Conservation (phyloP, 2,329 filamentous ascomycete species). For the Beauveria bassiana region DNA sequence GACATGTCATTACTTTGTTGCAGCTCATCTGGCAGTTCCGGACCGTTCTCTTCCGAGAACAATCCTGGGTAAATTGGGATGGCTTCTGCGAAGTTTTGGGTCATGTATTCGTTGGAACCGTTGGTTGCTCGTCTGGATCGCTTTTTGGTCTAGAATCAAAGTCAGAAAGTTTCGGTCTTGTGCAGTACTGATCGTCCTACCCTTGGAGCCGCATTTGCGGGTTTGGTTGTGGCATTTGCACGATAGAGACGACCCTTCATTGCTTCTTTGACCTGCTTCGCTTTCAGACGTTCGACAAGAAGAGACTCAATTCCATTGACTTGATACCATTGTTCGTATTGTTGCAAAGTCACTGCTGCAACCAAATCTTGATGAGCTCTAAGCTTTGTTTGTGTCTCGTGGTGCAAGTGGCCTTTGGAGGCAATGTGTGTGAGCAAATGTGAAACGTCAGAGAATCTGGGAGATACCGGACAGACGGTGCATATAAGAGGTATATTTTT, state of each 20-base stretch:
- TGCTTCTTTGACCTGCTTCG: conserved; percentile 63
- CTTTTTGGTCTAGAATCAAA: conserved; percentile 21
- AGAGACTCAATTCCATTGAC: conserved; percentile 62
- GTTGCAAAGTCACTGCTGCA: conserved; percentile 54
- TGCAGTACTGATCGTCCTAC: conserved; percentile 10
- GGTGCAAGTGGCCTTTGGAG: conserved; percentile 84
- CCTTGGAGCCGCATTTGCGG: conserved; percentile 12
- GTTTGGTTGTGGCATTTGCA: conserved; percentile 19
- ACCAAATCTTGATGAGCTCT: conserved; percentile 57
- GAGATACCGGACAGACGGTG: conserved; percentile 72
- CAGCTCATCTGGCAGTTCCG: conserved; percentile 22
- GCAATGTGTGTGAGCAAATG: conserved; percentile 87
- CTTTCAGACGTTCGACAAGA: conserved; percentile 68
- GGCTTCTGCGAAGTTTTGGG: conserved; percentile 20
- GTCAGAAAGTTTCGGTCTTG: background rate
- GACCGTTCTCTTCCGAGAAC: conserved; percentile 22
- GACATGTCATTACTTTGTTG: conserved; percentile 22
- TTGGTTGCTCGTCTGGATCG: conserved; percentile 20
- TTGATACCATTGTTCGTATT: conserved; percentile 74
- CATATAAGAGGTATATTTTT: conserved; percentile 62
- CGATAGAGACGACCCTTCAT: conserved; percentile 42
- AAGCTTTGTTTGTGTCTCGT: conserved; percentile 75
- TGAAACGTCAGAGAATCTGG: conserved; percentile 80
- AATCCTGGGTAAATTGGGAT: conserved; percentile 23
- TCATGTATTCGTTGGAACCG: conserved; percentile 19